Base-by-base conservation (phyloP, 1,284 basidiomycete species). In the Puccinia horiana region DNA sequence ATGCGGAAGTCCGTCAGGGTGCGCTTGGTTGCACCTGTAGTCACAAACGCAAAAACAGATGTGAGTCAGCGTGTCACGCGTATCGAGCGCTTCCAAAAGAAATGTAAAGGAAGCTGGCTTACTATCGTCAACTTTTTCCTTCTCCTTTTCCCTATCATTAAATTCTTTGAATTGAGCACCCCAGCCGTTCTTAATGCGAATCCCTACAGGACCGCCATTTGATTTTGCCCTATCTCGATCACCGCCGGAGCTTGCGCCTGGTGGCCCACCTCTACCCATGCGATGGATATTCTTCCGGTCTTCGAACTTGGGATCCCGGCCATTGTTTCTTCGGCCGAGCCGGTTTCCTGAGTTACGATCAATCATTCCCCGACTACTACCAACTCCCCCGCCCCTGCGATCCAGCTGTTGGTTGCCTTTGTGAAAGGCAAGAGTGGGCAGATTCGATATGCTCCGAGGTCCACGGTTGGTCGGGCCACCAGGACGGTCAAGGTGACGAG, bases 1-100 rank as follows among this genome's bases (percentile, higher is more conserved):
- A 98, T 95, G 88, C 96, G 93, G 90, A 97, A 98, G 88, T 97
- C 95, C 69, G 95, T 96, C 86, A 97, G 91, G 49, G 94, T 96
- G 83, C 93, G 91, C 83, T 87, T 87, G 16, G 58, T 18, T 20
- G 70, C 44, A 29, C 14, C 37, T 74, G 26, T 16, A 12, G 61
- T 49, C 12, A 49, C 9, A 47, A 4, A 23, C 32, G 20, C 26
- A 77, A 67, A 32, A 52, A 23, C 3, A 18, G 35, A 16, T 35
- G 16, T 2, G 6, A 32, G 42, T 61, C n/a, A 37, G 29, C 42
- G 29, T 32, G 18, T 20, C 2, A 32, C 40, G 26, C 40, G 5
- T 23, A 18, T 47, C 23, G 23, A 29, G 11, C 12, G 26, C 47
- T 5, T 44, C 26, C 29, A n/a, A n/a, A 47, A 1, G 29, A 40